Evolutionary conservation across 2,329 filamentous ascomycete genomes (phyloP).

Genomic region (Graphiopsis chlorocephala): DNA sequence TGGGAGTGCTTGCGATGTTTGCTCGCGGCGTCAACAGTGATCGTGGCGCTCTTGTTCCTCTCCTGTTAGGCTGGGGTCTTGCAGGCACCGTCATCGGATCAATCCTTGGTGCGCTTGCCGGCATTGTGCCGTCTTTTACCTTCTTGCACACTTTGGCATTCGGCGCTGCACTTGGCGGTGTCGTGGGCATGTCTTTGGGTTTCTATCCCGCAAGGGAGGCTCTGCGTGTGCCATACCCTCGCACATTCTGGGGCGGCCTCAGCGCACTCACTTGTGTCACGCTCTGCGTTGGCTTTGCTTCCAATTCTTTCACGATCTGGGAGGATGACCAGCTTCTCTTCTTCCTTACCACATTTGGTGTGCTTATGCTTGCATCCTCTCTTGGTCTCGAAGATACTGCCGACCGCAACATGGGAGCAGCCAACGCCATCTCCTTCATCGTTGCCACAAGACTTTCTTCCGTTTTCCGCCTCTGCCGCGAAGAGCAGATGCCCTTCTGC

Average conservation of each 20-base stretch:
- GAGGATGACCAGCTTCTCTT: constrained; percentile 93
- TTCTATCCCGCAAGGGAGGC: constrained; percentile 42
- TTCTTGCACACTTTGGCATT: constrained; percentile 42
- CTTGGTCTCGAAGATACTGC: constrained; percentile 65
- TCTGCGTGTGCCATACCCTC: constrained; percentile 60
- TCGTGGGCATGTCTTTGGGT: constrained; percentile 40
- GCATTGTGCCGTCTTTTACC: constrained; percentile 36
- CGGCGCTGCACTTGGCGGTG: constrained; percentile 39
- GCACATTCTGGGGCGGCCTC: constrained; percentile 85
- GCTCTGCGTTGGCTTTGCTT: constrained; percentile 90
- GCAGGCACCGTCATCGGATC: constrained; percentile 47
- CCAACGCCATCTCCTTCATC: constrained; percentile 82
- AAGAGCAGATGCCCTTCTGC: constrained; percentile 98
- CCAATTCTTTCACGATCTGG: constrained; percentile 98
- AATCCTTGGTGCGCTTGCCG: constrained; percentile 27
- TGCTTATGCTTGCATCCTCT: constrained; percentile 70
- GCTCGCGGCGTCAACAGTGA: constrained; percentile 57
- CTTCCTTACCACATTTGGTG: constrained; percentile 83
- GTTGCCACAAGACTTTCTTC: constrained; percentile 76
- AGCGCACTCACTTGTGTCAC: constrained; percentile 76
- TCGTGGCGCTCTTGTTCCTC: constrained; percentile 52
- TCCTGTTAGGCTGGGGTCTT: constrained; percentile 51
- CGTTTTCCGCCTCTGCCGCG: constrained; percentile 86
- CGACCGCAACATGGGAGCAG: constrained; percentile 73
- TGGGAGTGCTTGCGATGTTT: constrained; percentile 71